phyloP scores from a whole-genome alignment of 2,329 filamentous ascomycete genomes.

The Plenodomus tracheiphilus region DNA sequence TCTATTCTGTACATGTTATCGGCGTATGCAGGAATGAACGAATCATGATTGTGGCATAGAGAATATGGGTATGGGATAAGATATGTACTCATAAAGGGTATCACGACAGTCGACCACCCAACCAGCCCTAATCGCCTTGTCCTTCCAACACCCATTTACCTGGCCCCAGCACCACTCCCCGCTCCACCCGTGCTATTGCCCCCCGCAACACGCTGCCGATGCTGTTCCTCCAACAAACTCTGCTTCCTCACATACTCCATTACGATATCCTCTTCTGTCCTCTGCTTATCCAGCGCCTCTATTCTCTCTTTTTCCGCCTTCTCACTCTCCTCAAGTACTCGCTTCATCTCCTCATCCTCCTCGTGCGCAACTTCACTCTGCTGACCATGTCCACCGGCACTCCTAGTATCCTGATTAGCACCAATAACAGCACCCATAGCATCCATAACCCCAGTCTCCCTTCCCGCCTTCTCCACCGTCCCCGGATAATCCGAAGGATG shows the following conservation, averaged over 20 bases:
- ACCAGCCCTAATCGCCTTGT: no score
- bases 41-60: no score
- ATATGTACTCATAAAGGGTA: no score
- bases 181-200: conserved; percentile 5
- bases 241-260: conserved; percentile 78
- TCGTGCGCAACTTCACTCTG: conserved; percentile 13
- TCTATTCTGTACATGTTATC: no score
- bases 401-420: neutral
- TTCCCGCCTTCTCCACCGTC: conserved; percentile 6
- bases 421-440: conserved; percentile 11
- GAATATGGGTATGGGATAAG: no score
- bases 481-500: conserved; percentile 21
- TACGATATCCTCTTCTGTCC: conserved; percentile 70
- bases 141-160: neutral
- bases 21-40: no score
- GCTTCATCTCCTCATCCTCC: conserved; percentile 30
- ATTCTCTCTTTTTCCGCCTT: conserved; percentile 43
- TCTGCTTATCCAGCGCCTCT: conserved; percentile 47
- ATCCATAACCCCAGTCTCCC: conserved; percentile 12
- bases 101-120: no score
- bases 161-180: neutral
- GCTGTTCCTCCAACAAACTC: conserved; percentile 65
- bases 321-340: conserved; percentile 33
- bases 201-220: conserved; percentile 18
- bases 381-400: neutral